Percentiles rank a stretch among this genome's conserved stretches.
Conservation (phyloP, 2,329 filamentous ascomycete species). For the Colletotrichum sp. region DNA sequence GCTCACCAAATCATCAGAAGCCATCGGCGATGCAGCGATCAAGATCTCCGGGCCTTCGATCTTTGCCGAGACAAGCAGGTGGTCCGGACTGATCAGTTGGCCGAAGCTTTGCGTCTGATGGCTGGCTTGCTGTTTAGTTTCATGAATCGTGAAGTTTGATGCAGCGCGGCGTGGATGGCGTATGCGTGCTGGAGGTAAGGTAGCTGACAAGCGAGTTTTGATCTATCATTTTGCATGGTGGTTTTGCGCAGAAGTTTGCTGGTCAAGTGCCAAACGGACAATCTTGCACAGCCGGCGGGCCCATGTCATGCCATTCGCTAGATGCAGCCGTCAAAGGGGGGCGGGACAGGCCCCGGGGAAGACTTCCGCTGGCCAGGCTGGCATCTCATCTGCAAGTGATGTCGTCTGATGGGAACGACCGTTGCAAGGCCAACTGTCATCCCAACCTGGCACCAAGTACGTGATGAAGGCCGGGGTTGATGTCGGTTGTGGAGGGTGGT, state of each 20-base stretch:
- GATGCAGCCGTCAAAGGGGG: not conserved
- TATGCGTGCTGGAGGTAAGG: not conserved
- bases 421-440: constrained; percentile 10
- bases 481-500: not conserved
- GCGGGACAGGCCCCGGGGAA: constrained; percentile 17
- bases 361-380: constrained; percentile 12
- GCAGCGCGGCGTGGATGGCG: not conserved
- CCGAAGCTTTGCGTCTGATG: not conserved
- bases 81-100: not conserved
- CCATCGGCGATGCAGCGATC: not conserved
- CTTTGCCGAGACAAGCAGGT: constrained; percentile 6
- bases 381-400: constrained; percentile 12
- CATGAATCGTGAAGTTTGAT: not conserved
- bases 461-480: not conserved
- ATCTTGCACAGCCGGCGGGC: not conserved
- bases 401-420: constrained; percentile 8
- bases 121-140: not conserved
- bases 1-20: not conserved
- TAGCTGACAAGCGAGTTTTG: constrained; percentile 16
- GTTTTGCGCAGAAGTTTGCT: not conserved
- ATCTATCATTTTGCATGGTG: constrained; percentile 7
- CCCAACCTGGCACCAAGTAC: not conserved
- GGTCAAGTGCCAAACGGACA: not conserved
- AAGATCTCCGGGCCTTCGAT: constrained; percentile 16
- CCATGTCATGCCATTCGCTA: not conserved